Percentiles rank a stretch among this genome's conserved stretches.
Evolutionary conservation across 2,329 filamentous ascomycete species (phyloP).

Genomic region (Fusarium zealandicum): DNA sequence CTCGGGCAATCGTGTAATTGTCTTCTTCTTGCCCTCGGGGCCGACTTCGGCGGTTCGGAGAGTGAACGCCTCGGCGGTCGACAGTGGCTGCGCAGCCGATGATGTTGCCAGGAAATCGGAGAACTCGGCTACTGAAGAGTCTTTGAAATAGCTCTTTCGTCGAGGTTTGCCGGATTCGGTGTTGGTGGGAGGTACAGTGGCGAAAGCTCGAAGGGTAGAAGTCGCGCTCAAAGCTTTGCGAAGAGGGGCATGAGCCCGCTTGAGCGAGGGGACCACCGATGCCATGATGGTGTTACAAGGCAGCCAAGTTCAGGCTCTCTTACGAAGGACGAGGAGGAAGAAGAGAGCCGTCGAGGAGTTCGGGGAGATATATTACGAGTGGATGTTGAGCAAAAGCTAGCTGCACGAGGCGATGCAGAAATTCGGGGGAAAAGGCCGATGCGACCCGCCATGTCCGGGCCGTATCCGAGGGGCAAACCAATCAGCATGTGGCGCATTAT

Average conservation of each 20-base stretch:
- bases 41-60: slow-evolving; percentile 70
- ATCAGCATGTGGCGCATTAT: slow-evolving; percentile 27
- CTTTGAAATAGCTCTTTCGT: slow-evolving; percentile 64
- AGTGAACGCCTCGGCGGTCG: slow-evolving; percentile 63
- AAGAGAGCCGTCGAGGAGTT: slow-evolving; percentile 19
- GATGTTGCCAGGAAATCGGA: slow-evolving; percentile 62
- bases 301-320: slow-evolving; percentile 4
- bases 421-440: slow-evolving; percentile 41
- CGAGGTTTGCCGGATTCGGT: slow-evolving; percentile 39
- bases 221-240: slow-evolving; percentile 50
- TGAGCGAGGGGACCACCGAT: slow-evolving; percentile 51
- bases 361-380: slow-evolving; percentile 16
- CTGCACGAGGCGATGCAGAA: slow-evolving; percentile 37
- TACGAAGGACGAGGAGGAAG: neutral
- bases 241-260: slow-evolving; percentile 52
- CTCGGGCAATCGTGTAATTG: slow-evolving; percentile 78
- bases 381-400: slow-evolving; percentile 33
- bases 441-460: slow-evolving; percentile 37
- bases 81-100: slow-evolving; percentile 52
- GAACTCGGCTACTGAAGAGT: slow-evolving; percentile 63
- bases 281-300: slow-evolving; percentile 44
- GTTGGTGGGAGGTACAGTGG: slow-evolving; percentile 54
- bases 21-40: slow-evolving; percentile 67
- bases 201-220: slow-evolving; percentile 50
- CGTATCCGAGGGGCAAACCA: slow-evolving; percentile 24